These are phyloP conservation scores for Dendrocalamus sinicus DNA, from an alignment of 176 grass and related monocot genomes.

Conservation along the genomic window DNA sequence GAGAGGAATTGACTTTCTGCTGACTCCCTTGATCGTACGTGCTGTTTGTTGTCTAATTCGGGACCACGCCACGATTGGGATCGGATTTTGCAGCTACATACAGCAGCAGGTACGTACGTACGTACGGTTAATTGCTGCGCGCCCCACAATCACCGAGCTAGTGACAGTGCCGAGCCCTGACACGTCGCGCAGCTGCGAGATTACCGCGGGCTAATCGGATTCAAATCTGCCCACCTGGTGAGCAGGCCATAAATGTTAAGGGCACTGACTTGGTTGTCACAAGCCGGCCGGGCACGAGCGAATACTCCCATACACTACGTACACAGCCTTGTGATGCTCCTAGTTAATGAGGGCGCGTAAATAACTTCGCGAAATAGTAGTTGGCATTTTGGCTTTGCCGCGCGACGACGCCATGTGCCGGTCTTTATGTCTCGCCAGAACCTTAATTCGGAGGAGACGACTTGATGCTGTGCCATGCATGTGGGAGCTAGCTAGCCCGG, in stretches of 20 bases:
- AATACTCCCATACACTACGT: background rate
- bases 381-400: conserved; percentile 12
- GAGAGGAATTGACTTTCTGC: background rate
- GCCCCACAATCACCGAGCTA: background rate
- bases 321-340: background rate
- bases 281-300: background rate
- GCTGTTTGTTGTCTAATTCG: background rate
- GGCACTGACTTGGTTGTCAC: conserved; percentile 36
- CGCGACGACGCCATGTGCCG: conserved; percentile 45
- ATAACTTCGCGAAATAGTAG: conserved; percentile 11
- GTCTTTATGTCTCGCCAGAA: conserved; percentile 39
- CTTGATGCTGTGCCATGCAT: conserved; percentile 14
- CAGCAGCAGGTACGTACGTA: background rate
- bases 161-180: background rate
- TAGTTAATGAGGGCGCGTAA: conserved; percentile 10
- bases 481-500: background rate
- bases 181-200: background rate
- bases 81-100: conserved; percentile 4
- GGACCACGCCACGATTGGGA: conserved; percentile 11
- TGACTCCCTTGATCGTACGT: background rate
- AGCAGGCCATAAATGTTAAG: background rate
- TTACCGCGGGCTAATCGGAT: background rate
- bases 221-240: conserved; percentile 12
- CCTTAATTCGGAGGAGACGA: conserved; percentile 16
- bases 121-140: background rate